Base-by-base conservation (phyloP, 202 grass and related monocot genomes). In the Hordeum pubiflorum region DNA sequence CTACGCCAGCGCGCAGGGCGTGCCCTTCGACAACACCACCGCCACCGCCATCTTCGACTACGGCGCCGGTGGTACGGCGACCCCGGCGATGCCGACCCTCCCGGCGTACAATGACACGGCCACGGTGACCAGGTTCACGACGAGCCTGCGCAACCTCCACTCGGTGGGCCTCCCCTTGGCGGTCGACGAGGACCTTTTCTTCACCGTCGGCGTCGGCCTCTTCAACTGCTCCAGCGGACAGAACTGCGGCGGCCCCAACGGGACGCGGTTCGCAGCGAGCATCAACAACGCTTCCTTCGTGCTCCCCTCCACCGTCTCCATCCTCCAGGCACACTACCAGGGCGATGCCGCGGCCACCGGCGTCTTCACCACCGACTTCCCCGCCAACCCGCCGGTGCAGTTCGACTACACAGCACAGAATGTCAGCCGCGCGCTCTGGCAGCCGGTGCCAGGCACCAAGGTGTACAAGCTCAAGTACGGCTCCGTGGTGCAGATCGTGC, bases 251-350 rank as follows among this genome's bases (percentile, higher is more conserved):
- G 94, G 91, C 0, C 94, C 94, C 39, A 97, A 97, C 68, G 79
- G 76, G 11, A 97, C 89, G 13, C 87, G 94, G 10, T 90, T 97
- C 56, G 59, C 83, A 38, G 94, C 91, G 3, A 97, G 91, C 86
- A 89, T 92, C 39, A 94, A 97, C 91, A 97, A 97, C 74, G 75
- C 94, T 59, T 97, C 94, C 58, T 97, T 97, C 78, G 86, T 91
- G 57, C 82, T 92, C 17, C 94, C 94, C 3, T 83, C 84, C 12
- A 82, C 63, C 46, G 9, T 76, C 29, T 97, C 94, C 63, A 78
- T 97, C 57, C 91, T 97, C 15, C 86, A 97, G 80, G 89, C 94
- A 20, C 86, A 92, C 71, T 85, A 94, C 52, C 32, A 76, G 17
- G 56, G 44, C 7, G 69, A 4, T 4, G 14, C 3, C 1, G 15